Percentiles rank a stretch among this genome's conserved stretches.
phyloP scores from a whole-genome alignment of 257 asterid genomes.

The Forsythia viridissima region DNA sequence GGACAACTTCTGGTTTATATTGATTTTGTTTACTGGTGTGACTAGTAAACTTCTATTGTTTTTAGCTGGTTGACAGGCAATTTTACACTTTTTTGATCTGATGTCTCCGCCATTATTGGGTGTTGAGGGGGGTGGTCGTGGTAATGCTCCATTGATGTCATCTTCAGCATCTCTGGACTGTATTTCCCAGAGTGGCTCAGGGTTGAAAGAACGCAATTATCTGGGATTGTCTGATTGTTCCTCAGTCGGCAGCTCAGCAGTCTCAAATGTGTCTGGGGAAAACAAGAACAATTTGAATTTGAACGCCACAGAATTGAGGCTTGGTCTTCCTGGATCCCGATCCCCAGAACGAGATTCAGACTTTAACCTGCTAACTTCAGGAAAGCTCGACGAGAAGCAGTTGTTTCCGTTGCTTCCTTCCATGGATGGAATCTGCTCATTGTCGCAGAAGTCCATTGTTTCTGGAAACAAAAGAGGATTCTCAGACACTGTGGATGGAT shows the following conservation, averaged over 20 bases:
- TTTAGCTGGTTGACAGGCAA: slow-evolving; percentile 30
- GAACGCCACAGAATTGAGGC: slow-evolving; percentile 81
- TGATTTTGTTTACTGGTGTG: not conserved
- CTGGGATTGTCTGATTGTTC: slow-evolving; percentile 74
- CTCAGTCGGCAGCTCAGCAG: slow-evolving; percentile 62
- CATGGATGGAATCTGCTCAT: slow-evolving; percentile 51
- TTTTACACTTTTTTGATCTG: slow-evolving; percentile 21
- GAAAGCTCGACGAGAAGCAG: slow-evolving; percentile 59
- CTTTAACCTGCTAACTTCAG: slow-evolving; percentile 35
- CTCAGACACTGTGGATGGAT: slow-evolving; percentile 64
- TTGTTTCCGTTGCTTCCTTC: slow-evolving; percentile 74
- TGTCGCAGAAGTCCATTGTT: slow-evolving; percentile 50
- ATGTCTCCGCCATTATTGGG: slow-evolving; percentile 56
- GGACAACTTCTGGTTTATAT: not conserved
- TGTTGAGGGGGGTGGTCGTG: slow-evolving; percentile 50
- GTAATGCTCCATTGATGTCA: slow-evolving; percentile 47
- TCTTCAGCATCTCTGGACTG: slow-evolving; percentile 55
- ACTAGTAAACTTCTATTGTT: not conserved
- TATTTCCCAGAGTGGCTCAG: slow-evolving; percentile 34
- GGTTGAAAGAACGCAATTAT: slow-evolving; percentile 69
- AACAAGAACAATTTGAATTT: slow-evolving; percentile 56
- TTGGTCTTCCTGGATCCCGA: slow-evolving; percentile 92
- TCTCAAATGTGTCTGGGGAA: slow-evolving; percentile 35
- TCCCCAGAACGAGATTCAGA: slow-evolving; percentile 65
- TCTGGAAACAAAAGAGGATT: slow-evolving; percentile 81